A percentile compares a stretch with the other conserved stretches of the same genome.
phyloP scores from a whole-genome alignment of 2,329 filamentous ascomycete genomes.

The Colletotrichum tropicale region DNA sequence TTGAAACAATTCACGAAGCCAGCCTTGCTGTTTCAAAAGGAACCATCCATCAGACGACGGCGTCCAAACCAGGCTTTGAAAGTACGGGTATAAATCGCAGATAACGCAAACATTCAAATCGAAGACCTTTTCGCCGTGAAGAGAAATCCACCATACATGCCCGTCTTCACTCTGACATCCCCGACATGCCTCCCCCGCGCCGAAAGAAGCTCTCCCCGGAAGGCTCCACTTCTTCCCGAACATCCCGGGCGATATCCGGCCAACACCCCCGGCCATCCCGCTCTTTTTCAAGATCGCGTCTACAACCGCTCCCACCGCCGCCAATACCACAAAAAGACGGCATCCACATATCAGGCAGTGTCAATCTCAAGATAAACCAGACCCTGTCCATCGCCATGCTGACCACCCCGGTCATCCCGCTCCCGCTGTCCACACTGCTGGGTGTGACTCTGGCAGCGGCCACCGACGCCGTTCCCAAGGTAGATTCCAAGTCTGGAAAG shows the following conservation, averaged over 20 bases:
- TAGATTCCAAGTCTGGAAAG: neutral
- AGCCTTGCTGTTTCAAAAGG: neutral
- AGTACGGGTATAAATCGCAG: neutral
- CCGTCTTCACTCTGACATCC: neutral
- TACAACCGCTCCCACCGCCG: neutral
- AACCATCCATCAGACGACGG: neutral
- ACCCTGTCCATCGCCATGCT: neutral
- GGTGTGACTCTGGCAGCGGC: neutral
- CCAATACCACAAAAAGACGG: neutral
- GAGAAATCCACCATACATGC: neutral
- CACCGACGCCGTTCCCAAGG: neutral
- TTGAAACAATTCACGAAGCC: neutral
- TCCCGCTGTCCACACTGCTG: neutral
- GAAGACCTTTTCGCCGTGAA: neutral
- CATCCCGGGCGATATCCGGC: neutral
- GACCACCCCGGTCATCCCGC: neutral
- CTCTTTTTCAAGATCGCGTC: neutral
- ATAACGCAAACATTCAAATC: neutral
- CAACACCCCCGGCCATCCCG: neutral
- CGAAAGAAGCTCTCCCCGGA: fast-evolving
- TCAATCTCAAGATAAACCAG: neutral
- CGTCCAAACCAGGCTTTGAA: neutral
- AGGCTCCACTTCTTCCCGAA: neutral
- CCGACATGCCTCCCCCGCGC: neutral
- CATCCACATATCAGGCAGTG: neutral